Conservation (phyloP, 2,329 filamentous ascomycete species). For the Diaporthe vexans region DNA sequence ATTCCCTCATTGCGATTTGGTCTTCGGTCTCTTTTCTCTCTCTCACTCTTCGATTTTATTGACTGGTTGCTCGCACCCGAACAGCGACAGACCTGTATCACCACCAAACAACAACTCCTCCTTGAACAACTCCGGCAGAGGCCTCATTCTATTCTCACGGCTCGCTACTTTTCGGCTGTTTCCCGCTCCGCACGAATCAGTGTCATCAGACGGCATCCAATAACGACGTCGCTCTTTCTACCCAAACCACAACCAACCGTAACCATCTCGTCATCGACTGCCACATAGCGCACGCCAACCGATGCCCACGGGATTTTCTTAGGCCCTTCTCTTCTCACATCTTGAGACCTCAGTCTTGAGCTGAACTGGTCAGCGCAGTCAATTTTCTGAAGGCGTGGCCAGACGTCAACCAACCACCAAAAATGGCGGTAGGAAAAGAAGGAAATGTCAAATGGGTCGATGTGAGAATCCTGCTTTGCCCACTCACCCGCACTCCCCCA, state of each 20-base stretch:
- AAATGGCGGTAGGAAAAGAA: slow-evolving; percentile 42
- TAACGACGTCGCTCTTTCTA: not conserved
- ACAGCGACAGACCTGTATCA: slow-evolving; percentile 9
- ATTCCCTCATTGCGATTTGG: slow-evolving; percentile 22
- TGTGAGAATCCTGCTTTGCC: slow-evolving; percentile 31
- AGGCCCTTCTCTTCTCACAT: no score
- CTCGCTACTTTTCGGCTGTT: not conserved
- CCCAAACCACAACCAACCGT: not conserved
- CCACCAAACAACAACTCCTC: not conserved
- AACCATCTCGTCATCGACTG: not conserved
- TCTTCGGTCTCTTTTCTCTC: slow-evolving; percentile 5
- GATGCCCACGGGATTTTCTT: not conserved
- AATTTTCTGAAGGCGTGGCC: not conserved
- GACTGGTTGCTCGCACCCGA: not conserved
- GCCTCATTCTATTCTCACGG: slow-evolving; percentile 10
- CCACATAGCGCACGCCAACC: not conserved
- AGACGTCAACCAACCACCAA: slow-evolving; percentile 41
- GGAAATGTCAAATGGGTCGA: slow-evolving; percentile 43
- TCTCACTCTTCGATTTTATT: not conserved
- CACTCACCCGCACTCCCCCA: not conserved
- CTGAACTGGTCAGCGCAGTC: slow-evolving; percentile 17
- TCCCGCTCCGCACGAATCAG: not conserved
- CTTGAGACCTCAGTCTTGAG: not conserved
- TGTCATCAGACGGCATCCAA: not conserved
- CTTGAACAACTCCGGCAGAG: not conserved